Evolutionary conservation across 345 rosid genomes (phyloP).

Genomic region (Eucalyptus virginea): DNA sequence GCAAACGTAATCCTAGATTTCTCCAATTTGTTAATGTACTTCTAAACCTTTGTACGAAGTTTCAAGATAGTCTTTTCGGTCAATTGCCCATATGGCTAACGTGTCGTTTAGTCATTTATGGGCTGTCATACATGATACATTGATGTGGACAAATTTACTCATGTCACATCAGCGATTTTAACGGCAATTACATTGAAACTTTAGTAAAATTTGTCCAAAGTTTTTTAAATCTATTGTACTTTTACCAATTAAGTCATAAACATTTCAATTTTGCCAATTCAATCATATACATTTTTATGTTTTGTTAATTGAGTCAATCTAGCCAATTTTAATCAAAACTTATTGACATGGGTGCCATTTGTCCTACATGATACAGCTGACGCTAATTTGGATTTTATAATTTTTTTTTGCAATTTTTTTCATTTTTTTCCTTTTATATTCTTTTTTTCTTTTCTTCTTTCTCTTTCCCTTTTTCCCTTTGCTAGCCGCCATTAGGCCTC

Average conservation of each 20-base stretch:
- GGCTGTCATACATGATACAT: background rate
- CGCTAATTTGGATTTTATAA: fast-evolving
- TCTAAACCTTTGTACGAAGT: background rate
- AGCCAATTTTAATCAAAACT: too few species aligned
- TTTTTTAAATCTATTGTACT: fast-evolving
- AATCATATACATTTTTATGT: too few species aligned
- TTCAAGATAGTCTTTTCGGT: background rate
- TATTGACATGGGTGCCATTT: too few species aligned
- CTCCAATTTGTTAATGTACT: background rate
- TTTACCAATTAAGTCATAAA: too few species aligned
- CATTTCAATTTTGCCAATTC: too few species aligned
- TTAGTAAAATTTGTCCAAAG: too few species aligned
- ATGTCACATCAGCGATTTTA: background rate
- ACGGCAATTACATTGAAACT: background rate
- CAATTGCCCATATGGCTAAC: background rate
- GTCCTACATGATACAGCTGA: fast-evolving
- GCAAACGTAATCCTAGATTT: background rate
- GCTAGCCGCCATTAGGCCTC: background rate
- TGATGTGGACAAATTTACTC: background rate
- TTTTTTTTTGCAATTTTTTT: too few species aligned
- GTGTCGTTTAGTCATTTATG: background rate
- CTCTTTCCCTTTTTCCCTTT: background rate
- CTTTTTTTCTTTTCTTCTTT: too few species aligned
- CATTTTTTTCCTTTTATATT: too few species aligned
- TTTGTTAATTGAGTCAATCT: too few species aligned